Conservation (phyloP, 1,284 basidiomycete genomes). For the Sporisorium graminicola region DNA sequence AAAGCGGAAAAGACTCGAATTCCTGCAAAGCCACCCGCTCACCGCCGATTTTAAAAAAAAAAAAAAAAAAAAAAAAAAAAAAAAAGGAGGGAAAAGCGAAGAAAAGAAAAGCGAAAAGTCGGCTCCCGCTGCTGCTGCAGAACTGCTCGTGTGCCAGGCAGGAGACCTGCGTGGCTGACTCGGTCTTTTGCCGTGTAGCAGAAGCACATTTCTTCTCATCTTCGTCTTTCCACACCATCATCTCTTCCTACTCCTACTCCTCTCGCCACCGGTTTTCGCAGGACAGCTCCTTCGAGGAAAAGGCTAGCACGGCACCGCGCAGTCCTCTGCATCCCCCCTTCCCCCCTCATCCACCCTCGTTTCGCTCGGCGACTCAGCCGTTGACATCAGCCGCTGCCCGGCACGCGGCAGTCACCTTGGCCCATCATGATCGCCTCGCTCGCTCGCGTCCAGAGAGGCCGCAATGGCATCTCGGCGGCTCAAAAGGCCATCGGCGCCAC, state of each 20-base stretch:
- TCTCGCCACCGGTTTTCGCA: neutral
- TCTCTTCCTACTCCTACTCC: neutral
- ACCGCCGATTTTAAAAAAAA: constrained; percentile 1
- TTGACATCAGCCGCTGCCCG: neutral
- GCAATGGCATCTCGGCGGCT: constrained; percentile 34
- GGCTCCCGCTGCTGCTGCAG: neutral
- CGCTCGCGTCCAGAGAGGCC: constrained; percentile 44
- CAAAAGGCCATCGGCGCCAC: constrained; percentile 39
- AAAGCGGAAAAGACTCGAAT: neutral
- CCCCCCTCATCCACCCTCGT: too few species aligned
- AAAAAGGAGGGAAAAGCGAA: too few species aligned
- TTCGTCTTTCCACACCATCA: neutral
- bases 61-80: too few species aligned
- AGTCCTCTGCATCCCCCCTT: neutral
- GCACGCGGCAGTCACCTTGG: neutral
- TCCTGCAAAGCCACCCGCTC: constrained; percentile 18
- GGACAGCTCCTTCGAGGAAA: neutral
- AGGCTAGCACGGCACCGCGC: constrained; percentile 1
- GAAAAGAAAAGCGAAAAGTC: too few species aligned
- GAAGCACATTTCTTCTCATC: neutral
- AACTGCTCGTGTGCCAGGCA: neutral
- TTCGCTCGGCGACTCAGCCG: neutral
- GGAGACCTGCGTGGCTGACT: constrained; percentile 14
- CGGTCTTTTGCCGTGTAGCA: constrained; percentile 10
- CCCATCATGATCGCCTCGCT: constrained; percentile 42